These are phyloP conservation scores for Acer negundo DNA, from an alignment of 345 rosid genomes.

Conservation along the genomic window DNA sequence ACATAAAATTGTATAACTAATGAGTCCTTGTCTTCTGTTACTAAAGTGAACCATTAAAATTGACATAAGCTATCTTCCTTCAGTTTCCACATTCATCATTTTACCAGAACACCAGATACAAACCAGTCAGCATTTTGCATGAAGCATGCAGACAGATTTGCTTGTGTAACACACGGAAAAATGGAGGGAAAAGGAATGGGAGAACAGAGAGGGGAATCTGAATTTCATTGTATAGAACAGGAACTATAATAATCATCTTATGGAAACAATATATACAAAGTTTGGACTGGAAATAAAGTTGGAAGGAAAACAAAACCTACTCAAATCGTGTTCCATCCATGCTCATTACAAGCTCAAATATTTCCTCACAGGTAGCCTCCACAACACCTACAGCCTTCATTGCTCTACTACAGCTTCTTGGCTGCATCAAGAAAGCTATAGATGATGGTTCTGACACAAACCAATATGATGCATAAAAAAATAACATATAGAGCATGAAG, in stretches of 20 bases:
- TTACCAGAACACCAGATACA: background rate
- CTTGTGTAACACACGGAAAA: background rate
- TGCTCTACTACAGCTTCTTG: constrained; percentile 99
- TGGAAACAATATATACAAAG: background rate
- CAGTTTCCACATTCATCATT: background rate
- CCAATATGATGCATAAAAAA: constrained; percentile 22
- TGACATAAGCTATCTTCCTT: background rate
- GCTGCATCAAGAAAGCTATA: constrained; percentile 54
- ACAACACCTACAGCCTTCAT: constrained; percentile 99
- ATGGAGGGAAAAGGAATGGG: background rate
- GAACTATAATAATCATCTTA: background rate
- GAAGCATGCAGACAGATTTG: background rate
- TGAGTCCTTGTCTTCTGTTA: background rate
- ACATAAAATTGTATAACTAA: background rate
- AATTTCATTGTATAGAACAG: background rate
- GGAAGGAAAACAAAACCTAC: constrained; percentile 61
- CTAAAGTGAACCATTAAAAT: constrained; percentile 1
- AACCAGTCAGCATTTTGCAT: background rate
- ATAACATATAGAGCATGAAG: constrained; percentile 17
- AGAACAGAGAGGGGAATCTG: background rate
- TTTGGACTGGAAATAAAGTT: background rate
- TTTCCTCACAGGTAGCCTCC: constrained; percentile 96
- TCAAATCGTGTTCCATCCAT: constrained; percentile 99
- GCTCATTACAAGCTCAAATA: constrained; percentile 98
- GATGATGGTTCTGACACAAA: constrained; percentile 26